These are phyloP conservation scores for Trichoderma sp. DNA, from an alignment of 2,329 filamentous ascomycete species.

Conservation along the genomic window DNA sequence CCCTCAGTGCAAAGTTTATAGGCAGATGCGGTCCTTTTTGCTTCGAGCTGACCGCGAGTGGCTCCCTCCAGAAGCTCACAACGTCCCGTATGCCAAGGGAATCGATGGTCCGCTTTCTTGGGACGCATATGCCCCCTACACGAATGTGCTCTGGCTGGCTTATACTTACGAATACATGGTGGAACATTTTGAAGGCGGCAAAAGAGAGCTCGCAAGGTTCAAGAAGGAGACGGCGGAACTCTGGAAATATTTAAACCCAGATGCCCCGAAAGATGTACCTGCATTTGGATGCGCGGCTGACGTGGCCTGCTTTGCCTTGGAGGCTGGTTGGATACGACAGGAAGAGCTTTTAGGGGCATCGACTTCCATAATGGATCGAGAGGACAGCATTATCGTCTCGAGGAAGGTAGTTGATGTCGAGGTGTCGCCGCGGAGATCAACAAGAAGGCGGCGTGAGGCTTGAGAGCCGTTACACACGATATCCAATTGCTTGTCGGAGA, in stretches of 20 bases:
- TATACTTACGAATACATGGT: slow-evolving; percentile 57
- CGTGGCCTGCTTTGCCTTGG: slow-evolving; percentile 55
- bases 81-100: slow-evolving; percentile 45
- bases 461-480: neutral
- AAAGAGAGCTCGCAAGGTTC: slow-evolving; percentile 46
- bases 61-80: slow-evolving; percentile 47
- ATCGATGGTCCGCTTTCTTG: slow-evolving; percentile 52
- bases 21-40: slow-evolving; percentile 59
- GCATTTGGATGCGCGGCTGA: slow-evolving; percentile 56
- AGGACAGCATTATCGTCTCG: slow-evolving; percentile 41
- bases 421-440: slow-evolving; percentile 27
- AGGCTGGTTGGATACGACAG: slow-evolving; percentile 56
- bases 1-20: slow-evolving; percentile 59
- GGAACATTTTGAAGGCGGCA: slow-evolving; percentile 46
- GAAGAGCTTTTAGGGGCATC: slow-evolving; percentile 46
- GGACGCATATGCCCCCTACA: slow-evolving; percentile 56
- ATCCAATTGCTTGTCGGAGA: neutral
- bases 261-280: slow-evolving; percentile 45
- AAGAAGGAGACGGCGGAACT: slow-evolving; percentile 49
- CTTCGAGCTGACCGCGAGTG: slow-evolving; percentile 50
- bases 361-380: slow-evolving; percentile 36
- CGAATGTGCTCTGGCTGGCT: slow-evolving; percentile 63
- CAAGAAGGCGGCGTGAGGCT: slow-evolving; percentile 15
- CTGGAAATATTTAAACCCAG: slow-evolving; percentile 52
- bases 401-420: slow-evolving; percentile 29